Evolutionary conservation across 441 rosid genomes (phyloP).

Genomic region (Geranium incanum): DNA sequence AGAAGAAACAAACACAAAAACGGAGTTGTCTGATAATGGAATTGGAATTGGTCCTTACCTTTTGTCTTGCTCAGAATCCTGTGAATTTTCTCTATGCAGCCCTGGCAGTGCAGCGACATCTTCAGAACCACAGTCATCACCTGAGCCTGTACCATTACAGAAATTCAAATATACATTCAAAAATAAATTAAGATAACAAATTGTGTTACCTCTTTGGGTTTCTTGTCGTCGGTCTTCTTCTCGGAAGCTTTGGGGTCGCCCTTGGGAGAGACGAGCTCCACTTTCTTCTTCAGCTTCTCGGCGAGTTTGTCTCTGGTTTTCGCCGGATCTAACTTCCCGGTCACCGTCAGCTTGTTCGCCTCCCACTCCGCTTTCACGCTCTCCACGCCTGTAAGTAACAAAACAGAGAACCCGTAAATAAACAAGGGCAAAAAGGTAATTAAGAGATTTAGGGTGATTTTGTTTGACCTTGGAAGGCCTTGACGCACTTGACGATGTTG

Average conservation of each 20-base stretch:
- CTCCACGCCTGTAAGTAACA: constrained; percentile 27
- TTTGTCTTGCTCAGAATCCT: constrained; percentile 38
- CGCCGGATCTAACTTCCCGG: constrained; percentile 49
- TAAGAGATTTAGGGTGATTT: neutral
- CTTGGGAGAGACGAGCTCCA: neutral
- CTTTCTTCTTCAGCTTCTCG: constrained; percentile 42
- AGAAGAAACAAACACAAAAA: no score
- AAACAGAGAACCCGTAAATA: neutral
- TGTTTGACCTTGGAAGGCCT: constrained; percentile 38
- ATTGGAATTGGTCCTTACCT: constrained; percentile 29
- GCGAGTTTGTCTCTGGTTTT: constrained; percentile 38
- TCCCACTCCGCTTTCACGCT: constrained; percentile 41
- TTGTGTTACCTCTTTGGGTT: no score
- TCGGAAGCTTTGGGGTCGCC: constrained; percentile 11
- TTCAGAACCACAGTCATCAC: constrained; percentile 66
- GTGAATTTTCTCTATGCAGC: constrained; percentile 56
- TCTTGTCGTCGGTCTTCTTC: no score
- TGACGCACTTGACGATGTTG: constrained; percentile 29
- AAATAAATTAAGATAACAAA: neutral
- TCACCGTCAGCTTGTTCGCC: constrained; percentile 46
- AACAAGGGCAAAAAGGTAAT: neutral
- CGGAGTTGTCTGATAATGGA: no score
- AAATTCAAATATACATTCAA: neutral
- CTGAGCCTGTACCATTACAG: constrained; percentile 33
- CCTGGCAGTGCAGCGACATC: constrained; percentile 58